Conservation (phyloP, 192 early-diverging fungal genomes). For the Pecoramyces ruminantium region DNA sequence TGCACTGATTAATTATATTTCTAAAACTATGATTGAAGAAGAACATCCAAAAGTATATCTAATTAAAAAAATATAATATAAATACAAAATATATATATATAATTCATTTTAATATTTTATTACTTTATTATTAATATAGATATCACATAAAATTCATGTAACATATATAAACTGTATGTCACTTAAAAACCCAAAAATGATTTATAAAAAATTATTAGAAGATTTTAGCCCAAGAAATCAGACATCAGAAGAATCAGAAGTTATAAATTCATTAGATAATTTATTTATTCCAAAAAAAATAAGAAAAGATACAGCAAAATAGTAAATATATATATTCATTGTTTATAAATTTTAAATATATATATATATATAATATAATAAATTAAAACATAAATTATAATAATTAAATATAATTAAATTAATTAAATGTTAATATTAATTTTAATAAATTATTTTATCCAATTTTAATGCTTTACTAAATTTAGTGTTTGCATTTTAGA, state of each 20-base stretch:
- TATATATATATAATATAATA: too few species aligned
- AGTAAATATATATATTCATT: not conserved
- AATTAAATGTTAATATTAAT: too few species aligned
- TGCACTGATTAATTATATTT: constrained; percentile 50
- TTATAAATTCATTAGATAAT: not conserved
- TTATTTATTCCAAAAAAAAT: not conserved
- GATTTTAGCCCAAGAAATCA: not conserved
- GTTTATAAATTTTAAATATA: too few species aligned
- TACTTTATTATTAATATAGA: too few species aligned
- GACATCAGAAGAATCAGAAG: not conserved
- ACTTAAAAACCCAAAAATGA: not conserved
- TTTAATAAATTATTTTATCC: too few species aligned
- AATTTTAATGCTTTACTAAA: too few species aligned
- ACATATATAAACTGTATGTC: not conserved
- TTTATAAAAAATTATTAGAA: not conserved
- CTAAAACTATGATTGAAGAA: constrained; percentile 1
- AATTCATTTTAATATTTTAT: too few species aligned
- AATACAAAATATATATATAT: too few species aligned
- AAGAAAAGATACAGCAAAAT: not conserved
- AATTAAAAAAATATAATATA: not conserved
- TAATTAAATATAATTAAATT: too few species aligned
- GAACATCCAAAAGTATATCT: not conserved
- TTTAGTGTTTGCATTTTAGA: constrained; percentile 67
- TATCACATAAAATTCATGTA: not conserved
- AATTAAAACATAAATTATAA: not conserved